These are phyloP conservation scores for Sophora flavescens DNA, from an alignment of 306 rosid genomes.

Conservation along the genomic window DNA sequence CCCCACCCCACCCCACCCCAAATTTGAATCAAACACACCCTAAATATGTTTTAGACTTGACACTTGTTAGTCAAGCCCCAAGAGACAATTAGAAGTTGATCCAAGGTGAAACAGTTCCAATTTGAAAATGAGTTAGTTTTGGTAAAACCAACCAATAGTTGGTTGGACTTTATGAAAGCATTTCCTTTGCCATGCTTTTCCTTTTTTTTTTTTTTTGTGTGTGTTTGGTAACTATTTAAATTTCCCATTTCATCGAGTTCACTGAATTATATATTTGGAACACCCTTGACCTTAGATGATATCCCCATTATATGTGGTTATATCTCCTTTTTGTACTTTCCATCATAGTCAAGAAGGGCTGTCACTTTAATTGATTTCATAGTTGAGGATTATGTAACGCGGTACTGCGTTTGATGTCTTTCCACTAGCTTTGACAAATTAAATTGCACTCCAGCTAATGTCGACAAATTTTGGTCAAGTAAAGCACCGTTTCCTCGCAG, in stretches of 20 bases:
- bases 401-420: slow-evolving; percentile 10
- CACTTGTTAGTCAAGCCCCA: neutral
- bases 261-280: neutral
- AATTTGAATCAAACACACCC: too few species aligned
- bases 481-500: slow-evolving; percentile 1
- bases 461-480: slow-evolving; percentile 28
- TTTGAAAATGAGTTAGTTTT: slow-evolving; percentile 20
- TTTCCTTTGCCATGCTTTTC: neutral
- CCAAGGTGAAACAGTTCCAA: neutral
- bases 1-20: too few species aligned
- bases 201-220: neutral
- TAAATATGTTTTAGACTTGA: neutral
- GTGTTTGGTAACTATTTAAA: slow-evolving; percentile 14
- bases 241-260: slow-evolving; percentile 2
- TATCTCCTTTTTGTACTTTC: neutral
- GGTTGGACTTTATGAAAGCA: neutral
- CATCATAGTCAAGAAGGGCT: slow-evolving; percentile 1
- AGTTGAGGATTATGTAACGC: slow-evolving; percentile 23
- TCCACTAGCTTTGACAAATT: slow-evolving; percentile 39
- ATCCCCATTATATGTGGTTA: neutral
- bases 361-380: neutral
- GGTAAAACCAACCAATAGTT: neutral
- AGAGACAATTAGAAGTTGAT: neutral
- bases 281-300: slow-evolving; percentile 9
- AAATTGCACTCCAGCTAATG: neutral